Evolutionary conservation across 306 rosid genomes (phyloP).

Genomic region (Cucurbita pepo): DNA sequence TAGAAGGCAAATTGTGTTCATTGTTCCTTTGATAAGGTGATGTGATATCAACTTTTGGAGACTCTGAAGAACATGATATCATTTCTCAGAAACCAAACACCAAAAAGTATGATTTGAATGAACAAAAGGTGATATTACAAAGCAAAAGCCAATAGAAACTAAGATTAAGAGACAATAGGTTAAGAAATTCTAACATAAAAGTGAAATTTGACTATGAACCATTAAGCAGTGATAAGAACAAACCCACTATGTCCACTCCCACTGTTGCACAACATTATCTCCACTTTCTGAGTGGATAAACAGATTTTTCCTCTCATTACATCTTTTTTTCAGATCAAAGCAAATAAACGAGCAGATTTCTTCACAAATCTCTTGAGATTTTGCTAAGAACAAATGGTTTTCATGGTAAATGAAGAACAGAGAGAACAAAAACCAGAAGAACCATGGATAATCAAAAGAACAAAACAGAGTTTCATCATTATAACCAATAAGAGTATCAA

Average conservation of each 20-base stretch:
- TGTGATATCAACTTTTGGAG: slow-evolving; percentile 37
- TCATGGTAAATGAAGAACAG: not conserved
- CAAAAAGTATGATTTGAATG: not conserved
- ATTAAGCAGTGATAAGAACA: not conserved
- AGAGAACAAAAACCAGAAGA: not conserved
- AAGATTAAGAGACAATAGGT: not conserved
- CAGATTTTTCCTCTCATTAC: not conserved
- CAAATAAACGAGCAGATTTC: not conserved
- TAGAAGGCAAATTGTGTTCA: slow-evolving; percentile 56
- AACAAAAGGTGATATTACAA: not conserved
- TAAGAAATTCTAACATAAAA: not conserved
- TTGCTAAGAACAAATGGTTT: not conserved
- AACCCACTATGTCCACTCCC: not conserved
- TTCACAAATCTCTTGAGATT: not conserved
- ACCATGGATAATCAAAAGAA: not conserved
- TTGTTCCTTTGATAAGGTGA: slow-evolving; percentile 27
- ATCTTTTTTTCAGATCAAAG: not conserved
- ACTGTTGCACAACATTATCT: not conserved
- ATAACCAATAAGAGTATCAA: not conserved
- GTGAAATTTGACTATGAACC: not conserved
- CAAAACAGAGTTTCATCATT: not conserved
- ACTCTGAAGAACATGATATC: slow-evolving; percentile 19
- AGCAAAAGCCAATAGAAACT: not conserved
- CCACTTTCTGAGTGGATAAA: not conserved
- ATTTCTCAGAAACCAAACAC: not conserved